These are phyloP conservation scores for Pestalotiopsis fici DNA, from an alignment of 2,329 filamentous ascomycete genomes.

Conservation along the genomic window DNA sequence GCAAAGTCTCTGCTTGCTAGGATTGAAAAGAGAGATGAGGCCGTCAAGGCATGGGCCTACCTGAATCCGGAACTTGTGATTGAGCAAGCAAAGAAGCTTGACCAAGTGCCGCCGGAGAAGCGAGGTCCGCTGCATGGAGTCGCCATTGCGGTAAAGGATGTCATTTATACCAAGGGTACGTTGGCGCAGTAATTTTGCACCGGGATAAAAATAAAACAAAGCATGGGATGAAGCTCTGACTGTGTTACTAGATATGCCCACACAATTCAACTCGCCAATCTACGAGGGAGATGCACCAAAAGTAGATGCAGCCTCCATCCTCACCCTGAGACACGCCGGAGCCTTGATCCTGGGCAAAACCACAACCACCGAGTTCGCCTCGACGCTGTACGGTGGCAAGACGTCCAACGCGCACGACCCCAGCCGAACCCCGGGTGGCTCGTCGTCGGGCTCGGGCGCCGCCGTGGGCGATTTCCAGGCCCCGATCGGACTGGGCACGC, in stretches of 20 bases:
- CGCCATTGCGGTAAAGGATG: slow-evolving; percentile 55
- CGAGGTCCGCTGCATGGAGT: slow-evolving; percentile 55
- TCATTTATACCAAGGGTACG: slow-evolving; percentile 51
- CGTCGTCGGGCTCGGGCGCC: slow-evolving; percentile 66
- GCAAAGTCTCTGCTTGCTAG: slow-evolving; percentile 43
- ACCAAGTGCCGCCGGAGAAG: slow-evolving; percentile 41
- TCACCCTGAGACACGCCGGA: slow-evolving; percentile 53
- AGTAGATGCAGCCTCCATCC: slow-evolving; percentile 54
- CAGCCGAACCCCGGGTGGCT: slow-evolving; percentile 66
- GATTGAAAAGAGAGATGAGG: slow-evolving; percentile 40
- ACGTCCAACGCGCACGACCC: slow-evolving; percentile 67
- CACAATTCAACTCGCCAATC: slow-evolving; percentile 53
- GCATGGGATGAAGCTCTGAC: slow-evolving; percentile 2
- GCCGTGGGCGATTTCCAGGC: slow-evolving; percentile 67
- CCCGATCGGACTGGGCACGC: slow-evolving; percentile 62
- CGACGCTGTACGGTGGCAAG: slow-evolving; percentile 51
- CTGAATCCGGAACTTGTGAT: slow-evolving; percentile 45
- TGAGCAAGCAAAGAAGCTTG: slow-evolving; percentile 46
- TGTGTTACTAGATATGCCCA: slow-evolving; percentile 46
- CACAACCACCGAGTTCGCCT: slow-evolving; percentile 66
- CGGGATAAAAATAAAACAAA: slow-evolving; percentile 4
- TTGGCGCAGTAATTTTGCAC: not conserved
- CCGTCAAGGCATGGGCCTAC: slow-evolving; percentile 48
- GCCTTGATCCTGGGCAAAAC: slow-evolving; percentile 61
- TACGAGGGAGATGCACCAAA: slow-evolving; percentile 46